Evolutionary conservation across 2,329 filamentous ascomycete genomes (phyloP).

Genomic region (Pseudovirgaria hyperparasitica): DNA sequence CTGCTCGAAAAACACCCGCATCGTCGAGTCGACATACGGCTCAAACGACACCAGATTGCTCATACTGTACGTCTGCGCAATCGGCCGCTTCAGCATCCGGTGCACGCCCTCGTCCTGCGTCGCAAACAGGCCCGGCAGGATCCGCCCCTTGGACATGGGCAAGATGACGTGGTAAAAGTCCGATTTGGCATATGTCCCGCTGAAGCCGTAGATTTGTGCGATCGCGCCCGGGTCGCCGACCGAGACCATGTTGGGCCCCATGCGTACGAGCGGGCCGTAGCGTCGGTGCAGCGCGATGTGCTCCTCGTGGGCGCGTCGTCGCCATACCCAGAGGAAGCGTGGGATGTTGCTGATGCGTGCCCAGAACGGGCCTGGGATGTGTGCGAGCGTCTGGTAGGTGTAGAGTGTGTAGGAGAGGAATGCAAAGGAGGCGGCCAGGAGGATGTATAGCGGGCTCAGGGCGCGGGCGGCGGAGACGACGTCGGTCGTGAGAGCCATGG

Average conservation of each 20-base stretch:
- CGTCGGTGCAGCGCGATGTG: conserved; percentile 57
- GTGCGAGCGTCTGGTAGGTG: too few relatives aligned
- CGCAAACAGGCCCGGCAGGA: too few relatives aligned
- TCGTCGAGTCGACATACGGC: conserved; percentile 13
- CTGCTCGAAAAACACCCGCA: conserved; percentile 9
- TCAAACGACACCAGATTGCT: conserved; percentile 26
- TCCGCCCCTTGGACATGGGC: conserved; percentile 10
- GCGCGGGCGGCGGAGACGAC: too few relatives aligned
- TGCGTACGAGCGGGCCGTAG: conserved; percentile 60
- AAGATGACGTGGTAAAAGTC: conserved; percentile 17
- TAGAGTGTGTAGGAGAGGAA: too few relatives aligned
- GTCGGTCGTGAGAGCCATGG: too few relatives aligned
- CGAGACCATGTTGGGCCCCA: conserved; percentile 69
- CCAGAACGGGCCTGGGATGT: conserved; percentile 46
- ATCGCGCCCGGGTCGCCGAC: conserved; percentile 64
- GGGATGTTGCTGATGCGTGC: conserved; percentile 60
- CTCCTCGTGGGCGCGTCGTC: conserved; percentile 38
- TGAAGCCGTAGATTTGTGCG: conserved; percentile 51
- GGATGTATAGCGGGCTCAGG: too few relatives aligned
- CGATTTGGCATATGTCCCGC: conserved; percentile 29
- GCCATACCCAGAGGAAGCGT: conserved; percentile 49
- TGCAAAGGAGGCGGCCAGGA: too few relatives aligned
- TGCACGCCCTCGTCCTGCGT: conserved; percentile 29
- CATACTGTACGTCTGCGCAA: conserved; percentile 29
- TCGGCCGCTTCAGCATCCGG: conserved; percentile 25